Percentiles rank a stretch among this genome's conserved stretches.
phyloP scores from a whole-genome alignment of 148 eudicot species.

The Chenopodium suecicum region DNA sequence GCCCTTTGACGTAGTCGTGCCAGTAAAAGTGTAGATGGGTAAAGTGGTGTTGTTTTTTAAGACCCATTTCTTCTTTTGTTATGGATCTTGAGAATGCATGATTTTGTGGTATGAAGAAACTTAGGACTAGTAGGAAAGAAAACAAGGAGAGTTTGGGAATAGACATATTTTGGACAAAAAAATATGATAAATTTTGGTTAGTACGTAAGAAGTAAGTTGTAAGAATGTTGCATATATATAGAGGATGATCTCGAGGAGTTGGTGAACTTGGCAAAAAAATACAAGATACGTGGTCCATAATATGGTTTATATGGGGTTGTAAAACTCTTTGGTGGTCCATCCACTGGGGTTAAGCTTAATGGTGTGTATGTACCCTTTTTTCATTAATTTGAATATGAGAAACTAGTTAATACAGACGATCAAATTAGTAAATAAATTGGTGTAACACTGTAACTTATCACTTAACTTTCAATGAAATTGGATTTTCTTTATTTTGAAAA shows the following conservation, averaged over 20 bases:
- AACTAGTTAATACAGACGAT: too few species aligned
- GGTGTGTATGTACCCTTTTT: too few species aligned
- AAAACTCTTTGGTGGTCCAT: too few species aligned
- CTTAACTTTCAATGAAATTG: too few species aligned
- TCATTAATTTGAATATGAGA: too few species aligned
- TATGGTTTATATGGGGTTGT: too few species aligned
- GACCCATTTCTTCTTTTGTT: conserved; percentile 28
- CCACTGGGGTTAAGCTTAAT: too few species aligned
- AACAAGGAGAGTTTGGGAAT: conserved; percentile 1
- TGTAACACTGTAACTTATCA: too few species aligned
- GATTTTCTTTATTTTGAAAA: too few species aligned
- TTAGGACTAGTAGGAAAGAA: neutral
- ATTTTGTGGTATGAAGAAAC: conserved; percentile 6
- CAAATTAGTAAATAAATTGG: too few species aligned
- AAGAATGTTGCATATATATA: too few species aligned
- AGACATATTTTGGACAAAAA: neutral
- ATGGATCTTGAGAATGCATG: conserved; percentile 23
- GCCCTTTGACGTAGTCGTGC: conserved; percentile 35
- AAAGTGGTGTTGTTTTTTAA: conserved; percentile 6
- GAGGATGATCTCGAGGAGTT: neutral
- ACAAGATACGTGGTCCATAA: too few species aligned
- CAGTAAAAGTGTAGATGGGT: conserved; percentile 44
- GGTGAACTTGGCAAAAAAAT: neutral
- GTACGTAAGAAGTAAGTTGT: neutral
- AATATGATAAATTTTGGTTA: neutral